phyloP scores from a whole-genome alignment of 2,329 filamentous ascomycete species.

The Cladosporium austrohemisphaericum region DNA sequence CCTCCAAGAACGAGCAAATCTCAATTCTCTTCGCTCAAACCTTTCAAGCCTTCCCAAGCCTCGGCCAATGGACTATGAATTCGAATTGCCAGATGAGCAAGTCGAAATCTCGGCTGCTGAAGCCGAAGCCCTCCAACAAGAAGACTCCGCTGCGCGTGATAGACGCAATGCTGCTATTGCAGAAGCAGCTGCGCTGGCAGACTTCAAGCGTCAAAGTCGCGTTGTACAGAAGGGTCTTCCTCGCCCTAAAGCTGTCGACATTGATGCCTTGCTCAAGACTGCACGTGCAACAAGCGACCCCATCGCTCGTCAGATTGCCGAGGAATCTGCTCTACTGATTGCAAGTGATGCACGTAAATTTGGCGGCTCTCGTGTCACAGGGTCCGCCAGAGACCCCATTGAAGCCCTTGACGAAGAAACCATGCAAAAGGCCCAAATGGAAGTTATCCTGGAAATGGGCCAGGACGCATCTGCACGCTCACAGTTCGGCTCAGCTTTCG shows the following conservation, averaged over 20 bases:
- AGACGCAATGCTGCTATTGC: slow-evolving; percentile 58
- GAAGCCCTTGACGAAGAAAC: slow-evolving; percentile 65
- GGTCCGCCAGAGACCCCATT: slow-evolving; percentile 54
- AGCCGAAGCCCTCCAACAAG: slow-evolving; percentile 54
- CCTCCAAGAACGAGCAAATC: slow-evolving; percentile 64
- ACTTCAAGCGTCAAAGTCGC: slow-evolving; percentile 80
- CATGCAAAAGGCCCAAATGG: slow-evolving; percentile 70
- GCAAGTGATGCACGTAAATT: slow-evolving; percentile 77
- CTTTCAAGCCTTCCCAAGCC: slow-evolving; percentile 86
- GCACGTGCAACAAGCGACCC: slow-evolving; percentile 61
- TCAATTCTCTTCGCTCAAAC: slow-evolving; percentile 64
- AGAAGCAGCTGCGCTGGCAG: slow-evolving; percentile 63
- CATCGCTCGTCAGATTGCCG: slow-evolving; percentile 65
- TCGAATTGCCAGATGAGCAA: slow-evolving; percentile 83
- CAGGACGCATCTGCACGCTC: slow-evolving; percentile 37
- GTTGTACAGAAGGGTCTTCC: slow-evolving; percentile 85
- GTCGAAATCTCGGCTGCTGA: slow-evolving; percentile 50
- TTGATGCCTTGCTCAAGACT: slow-evolving; percentile 62
- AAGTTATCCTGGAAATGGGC: slow-evolving; percentile 67
- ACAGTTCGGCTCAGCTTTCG: slow-evolving; percentile 46
- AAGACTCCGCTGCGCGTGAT: slow-evolving; percentile 72
- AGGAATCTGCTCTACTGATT: slow-evolving; percentile 74
- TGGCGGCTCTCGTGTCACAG: slow-evolving; percentile 62
- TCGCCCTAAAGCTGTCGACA: slow-evolving; percentile 68
- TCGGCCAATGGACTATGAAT: slow-evolving; percentile 89